Percentiles rank a stretch among this genome's conserved stretches.
These are phyloP conservation scores for Digitaria exilis DNA, from an alignment of 202 grass and related monocot genomes.

Conservation along the genomic window DNA sequence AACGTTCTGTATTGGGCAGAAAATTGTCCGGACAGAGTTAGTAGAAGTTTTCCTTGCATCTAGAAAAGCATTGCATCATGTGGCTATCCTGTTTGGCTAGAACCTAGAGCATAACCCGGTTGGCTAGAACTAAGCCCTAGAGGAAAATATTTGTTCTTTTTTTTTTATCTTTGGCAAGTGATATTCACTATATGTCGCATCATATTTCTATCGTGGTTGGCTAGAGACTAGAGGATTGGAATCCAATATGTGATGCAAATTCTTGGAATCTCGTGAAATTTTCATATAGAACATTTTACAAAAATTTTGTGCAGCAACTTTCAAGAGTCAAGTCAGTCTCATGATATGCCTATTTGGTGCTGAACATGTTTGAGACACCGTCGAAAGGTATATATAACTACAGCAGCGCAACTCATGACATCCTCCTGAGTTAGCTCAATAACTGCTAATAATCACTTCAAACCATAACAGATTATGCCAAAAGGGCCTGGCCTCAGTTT, in stretches of 20 bases:
- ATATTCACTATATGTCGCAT: too few relatives aligned
- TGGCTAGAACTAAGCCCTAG: too few relatives aligned
- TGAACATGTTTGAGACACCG: background rate
- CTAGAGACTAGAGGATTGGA: background rate
- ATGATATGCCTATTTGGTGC: background rate
- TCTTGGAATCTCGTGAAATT: background rate
- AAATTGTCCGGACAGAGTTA: background rate
- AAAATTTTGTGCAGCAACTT: background rate
- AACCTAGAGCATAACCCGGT: too few relatives aligned
- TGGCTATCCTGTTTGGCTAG: background rate
- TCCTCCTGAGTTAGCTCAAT: background rate
- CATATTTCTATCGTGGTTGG: too few relatives aligned
- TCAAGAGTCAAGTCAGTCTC: background rate
- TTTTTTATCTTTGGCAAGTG: too few relatives aligned
- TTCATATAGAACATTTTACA: background rate
- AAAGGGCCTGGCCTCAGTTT: background rate
- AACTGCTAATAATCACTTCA: background rate
- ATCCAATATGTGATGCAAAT: background rate
- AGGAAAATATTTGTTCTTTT: too few relatives aligned
- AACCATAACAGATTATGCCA: background rate
- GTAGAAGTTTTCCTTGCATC: too few relatives aligned
- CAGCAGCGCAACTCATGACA: background rate
- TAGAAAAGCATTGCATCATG: background rate
- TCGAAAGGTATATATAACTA: background rate
- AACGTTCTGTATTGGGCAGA: background rate